Base-by-base conservation (phyloP, 2,329 filamentous ascomycete species). In the Cercospora sesami region DNA sequence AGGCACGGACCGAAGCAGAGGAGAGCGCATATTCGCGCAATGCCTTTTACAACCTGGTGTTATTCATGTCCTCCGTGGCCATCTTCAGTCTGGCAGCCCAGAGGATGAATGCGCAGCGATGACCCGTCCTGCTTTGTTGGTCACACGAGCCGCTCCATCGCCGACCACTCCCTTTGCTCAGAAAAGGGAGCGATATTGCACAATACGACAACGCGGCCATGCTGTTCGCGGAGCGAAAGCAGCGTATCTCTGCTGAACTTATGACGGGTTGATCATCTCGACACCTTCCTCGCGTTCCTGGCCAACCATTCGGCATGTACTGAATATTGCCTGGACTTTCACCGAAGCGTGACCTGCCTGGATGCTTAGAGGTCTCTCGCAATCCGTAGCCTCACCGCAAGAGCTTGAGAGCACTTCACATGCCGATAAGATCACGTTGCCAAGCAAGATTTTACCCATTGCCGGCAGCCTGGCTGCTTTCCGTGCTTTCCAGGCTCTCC, bases 1-100 rank as follows among this genome's bases (percentile, higher is more conserved):
- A 98, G 82, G 91, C 94, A 33, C 87, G 95, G 67, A 94, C 92
- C 3, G 94, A 98, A 77, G 90, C 91, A 64, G 95, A 99, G 79
- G 95, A 98, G 80, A 91, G 95, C 79, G 91, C 93, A 69, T 95
- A 98, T 73, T 98, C 95, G 14, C 86, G 95, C 73, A 96, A 90
- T 80, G 95, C 95, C 63, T 99, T 99, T 80, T 99, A 99, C 82
- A 98, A 99, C 76, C 88, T 96, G 0, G 93, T 97, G 0, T 84
- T 98, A 2, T 99, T 98, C 82, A 94, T 99, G 85, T 95, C 94
- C 26, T 97, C 95, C 0, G 91, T 99, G 26, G 93, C 94, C 7
- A 89, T 97, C 68, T 97, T 98, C 83, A 96, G 94, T 78, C 83
- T 99, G 68, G 89, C 95, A 69, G 95, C 94, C 30, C 95, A 99